Base-by-base conservation (phyloP, 2,329 filamentous ascomycete species). In the Dactylellina leptospora region DNA sequence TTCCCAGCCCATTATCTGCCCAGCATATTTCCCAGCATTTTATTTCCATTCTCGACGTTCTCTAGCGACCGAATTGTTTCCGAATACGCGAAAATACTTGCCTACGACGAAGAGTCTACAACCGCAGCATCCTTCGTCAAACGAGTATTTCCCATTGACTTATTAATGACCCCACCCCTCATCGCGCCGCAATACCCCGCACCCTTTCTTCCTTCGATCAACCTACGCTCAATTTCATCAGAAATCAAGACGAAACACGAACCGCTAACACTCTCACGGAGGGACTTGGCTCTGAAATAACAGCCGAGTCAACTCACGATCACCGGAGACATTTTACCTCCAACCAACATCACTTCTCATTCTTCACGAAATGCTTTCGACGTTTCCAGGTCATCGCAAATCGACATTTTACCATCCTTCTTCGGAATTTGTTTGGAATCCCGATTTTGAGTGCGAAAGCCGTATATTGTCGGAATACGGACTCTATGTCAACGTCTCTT, bases 31-130 rank as follows among this genome's bases (percentile, higher is more conserved):
- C 33, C 47, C 45, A 59, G 66, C 50, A 71, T 61, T 40, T 40
- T 40, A n/a, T 60, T 71, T 59, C 58, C 16, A 25, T 71, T 71
- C 66, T 51, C 48, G 51, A 63, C 66, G 50, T 71, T 71, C 66
- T 45, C 47, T 71, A 71, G 58, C 66, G 58, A 62, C 55, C 38
- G 42, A 38, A 38, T 62, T 63, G 51, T 63, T 71, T 71, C 63
- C 66, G 66, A 71, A 47, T 54, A 63, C 27, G 44, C 51, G 48
- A 56, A 33, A 38, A 51, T 63, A 62, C 59, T 71, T 58, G 20
- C 51, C 13, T 44, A 28, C 51, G 58, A 63, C 53, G 58, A 36
- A 58, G 56, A 47, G 47, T 58, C 42, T 55, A 18, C 36, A 6
- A 61, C 53, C 18, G 47, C 25, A 61, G 22, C 30, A 36, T 22